Evolutionary conservation across 108 stramenopile species (phyloP).

Genomic region (Cafeteria roenbergensis): DNA sequence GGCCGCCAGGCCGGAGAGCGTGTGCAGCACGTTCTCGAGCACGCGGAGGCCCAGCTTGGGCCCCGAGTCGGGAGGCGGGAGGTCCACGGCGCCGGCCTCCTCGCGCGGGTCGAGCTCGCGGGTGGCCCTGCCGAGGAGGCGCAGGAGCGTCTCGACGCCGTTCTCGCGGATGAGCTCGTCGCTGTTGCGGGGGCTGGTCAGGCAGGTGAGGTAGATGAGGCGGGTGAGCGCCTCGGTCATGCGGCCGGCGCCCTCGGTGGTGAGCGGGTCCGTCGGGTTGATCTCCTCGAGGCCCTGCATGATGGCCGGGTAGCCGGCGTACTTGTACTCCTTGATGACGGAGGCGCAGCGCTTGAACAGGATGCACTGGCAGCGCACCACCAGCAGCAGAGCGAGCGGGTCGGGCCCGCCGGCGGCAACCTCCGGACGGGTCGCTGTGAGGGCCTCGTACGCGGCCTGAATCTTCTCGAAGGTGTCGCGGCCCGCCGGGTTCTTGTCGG

Average conservation of each 20-base stretch:
- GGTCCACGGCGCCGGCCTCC: slow-evolving; percentile 6
- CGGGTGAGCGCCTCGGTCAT: slow-evolving; percentile 19
- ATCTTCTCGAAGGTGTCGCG: slow-evolving; percentile 62
- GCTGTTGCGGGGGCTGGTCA: slow-evolving; percentile 57
- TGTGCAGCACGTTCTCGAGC: slow-evolving; percentile 9
- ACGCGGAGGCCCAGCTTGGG: slow-evolving; percentile 9
- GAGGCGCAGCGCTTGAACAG: slow-evolving; percentile 52
- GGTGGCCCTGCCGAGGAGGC: slow-evolving; percentile 18
- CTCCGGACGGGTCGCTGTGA: slow-evolving; percentile 23
- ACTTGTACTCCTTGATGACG: slow-evolving; percentile 55
- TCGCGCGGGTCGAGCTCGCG: not conserved
- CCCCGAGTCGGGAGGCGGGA: slow-evolving; percentile 47
- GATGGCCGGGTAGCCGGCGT: slow-evolving; percentile 52
- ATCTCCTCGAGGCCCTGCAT: slow-evolving; percentile 37
- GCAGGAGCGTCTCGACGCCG: slow-evolving; percentile 35
- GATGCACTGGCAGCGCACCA: slow-evolving; percentile 52
- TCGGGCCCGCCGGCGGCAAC: slow-evolving; percentile 34
- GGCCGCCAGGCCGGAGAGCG: slow-evolving; percentile 3
- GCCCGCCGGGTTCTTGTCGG: slow-evolving; percentile 56
- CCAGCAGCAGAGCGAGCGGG: slow-evolving; percentile 40
- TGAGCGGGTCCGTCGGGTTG: no score
- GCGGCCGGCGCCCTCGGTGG: not conserved
- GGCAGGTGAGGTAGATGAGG: slow-evolving; percentile 49
- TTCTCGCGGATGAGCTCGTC: slow-evolving; percentile 56
- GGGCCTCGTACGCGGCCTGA: slow-evolving; percentile 54